Evolutionary conservation across 495 filamentous ascomycete genomes (phyloP), one percentile per base, ranked within the genome.

Genomic region (Trichoderma asperelloides): DNA sequence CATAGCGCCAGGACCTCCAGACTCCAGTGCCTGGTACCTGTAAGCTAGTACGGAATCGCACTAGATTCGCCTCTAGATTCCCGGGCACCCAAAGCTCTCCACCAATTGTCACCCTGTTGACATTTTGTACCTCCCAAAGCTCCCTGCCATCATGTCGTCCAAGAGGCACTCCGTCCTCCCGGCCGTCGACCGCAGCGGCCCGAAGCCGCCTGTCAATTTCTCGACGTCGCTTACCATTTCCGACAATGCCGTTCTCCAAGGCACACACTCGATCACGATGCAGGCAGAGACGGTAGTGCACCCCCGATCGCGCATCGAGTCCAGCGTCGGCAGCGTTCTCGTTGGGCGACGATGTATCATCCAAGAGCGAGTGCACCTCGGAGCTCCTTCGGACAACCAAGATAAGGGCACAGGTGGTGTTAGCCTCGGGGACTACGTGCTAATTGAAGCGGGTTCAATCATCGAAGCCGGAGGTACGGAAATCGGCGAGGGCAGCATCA

Each of bases 261-360:
- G 93, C 28, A 86, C 83, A 3, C 81, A 92, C 76, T 82, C 82
- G 18, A 89, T 97, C 67, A 85, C 81, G 51, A 85, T 96, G 70
- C 86, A 85, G 68, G 78, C 85, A 41, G 85, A 90, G 73, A 87
- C 85, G 18, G 85, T 96, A n/a, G 79, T 97, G 66, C 93, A 97
- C 77, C 93, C 93, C 1, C 89, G 91, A 67, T 84, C 86, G 0
- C 82, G 84, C 63, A 79, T 97, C 70, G 86, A 88, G 71, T 86
- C 89, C 1, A 79, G 82, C 47, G 78, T 84, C 60, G 93, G 90
- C 0, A 85, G 88, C 25, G 84, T 97, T 40, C 85, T 80, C 11
- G 84, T 97, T 62, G 91, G 90, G 0, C 85, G 87, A 13, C 81
- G 85, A 45, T 91, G 89, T 74, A 88, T 95, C 41, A 83, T 97